Evolutionary conservation across 768 basidiomycete species (phyloP).

Genomic region (Suillus cothurnatus): DNA sequence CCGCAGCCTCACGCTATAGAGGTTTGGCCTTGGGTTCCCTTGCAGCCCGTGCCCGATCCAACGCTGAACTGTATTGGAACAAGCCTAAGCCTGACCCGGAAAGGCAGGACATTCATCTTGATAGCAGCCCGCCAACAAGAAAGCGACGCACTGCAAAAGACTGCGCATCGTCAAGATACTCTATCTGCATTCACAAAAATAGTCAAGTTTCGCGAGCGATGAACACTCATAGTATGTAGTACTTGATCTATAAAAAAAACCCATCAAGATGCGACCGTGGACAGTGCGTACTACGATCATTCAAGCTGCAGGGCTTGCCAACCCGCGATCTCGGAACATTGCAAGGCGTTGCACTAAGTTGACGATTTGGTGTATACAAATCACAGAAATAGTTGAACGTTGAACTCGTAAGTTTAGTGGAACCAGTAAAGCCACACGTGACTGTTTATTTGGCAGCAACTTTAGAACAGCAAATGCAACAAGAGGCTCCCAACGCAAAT

Average conservation of each 20-base stretch:
- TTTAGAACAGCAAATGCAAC: slow-evolving; percentile 16
- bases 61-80: neutral
- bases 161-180: neutral
- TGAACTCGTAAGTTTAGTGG: no score
- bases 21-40: no score
- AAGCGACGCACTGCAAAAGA: neutral
- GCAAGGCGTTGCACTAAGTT: no score
- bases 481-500: no score
- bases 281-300: neutral
- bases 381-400: no score
- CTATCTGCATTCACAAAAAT: no score
- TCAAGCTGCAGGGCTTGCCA: neutral
- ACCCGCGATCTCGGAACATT: no score
- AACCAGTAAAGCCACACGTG: neutral
- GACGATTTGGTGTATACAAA: no score
- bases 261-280: neutral
- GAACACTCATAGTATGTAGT: neutral
- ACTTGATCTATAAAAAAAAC: no score
- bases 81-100: neutral
- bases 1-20: no score
- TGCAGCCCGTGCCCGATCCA: no score
- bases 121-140: neutral
- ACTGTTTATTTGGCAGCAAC: slow-evolving; percentile 16
- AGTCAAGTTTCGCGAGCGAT: no score
- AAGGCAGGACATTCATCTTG: neutral